Percentiles rank a stretch among this genome's conserved stretches.
Conservation (phyloP, 192 early-diverging fungal genomes). For the Coemansia furcata region DNA sequence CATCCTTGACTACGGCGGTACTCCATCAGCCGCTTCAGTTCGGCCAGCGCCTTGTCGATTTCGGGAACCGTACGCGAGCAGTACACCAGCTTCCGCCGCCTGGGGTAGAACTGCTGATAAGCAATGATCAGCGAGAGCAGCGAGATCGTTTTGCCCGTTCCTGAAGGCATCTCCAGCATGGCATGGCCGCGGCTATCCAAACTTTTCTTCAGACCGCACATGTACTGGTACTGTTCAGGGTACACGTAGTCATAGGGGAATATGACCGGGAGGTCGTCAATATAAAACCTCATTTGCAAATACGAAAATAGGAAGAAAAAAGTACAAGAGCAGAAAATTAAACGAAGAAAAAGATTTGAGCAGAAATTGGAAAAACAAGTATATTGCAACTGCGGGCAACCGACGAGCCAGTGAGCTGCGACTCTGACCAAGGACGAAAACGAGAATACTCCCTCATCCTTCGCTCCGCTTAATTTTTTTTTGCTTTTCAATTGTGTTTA, state of each 20-base stretch:
- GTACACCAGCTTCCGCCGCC: slow-evolving; percentile 97
- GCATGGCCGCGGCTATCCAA: slow-evolving; percentile 95
- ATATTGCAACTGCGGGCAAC: background rate
- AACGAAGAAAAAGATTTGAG: background rate
- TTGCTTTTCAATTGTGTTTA: background rate
- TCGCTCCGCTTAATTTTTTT: background rate
- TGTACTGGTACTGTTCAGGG: slow-evolving; percentile 98
- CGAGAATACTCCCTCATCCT: too few species aligned
- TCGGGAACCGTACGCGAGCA: slow-evolving; percentile 99
- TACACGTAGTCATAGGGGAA: slow-evolving; percentile 99
- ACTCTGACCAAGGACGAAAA: background rate
- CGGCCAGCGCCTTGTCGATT: slow-evolving; percentile 97
- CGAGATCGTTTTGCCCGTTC: slow-evolving; percentile 97
- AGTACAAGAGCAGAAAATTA: slow-evolving; percentile 3
- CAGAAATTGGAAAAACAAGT: background rate
- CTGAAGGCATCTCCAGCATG: slow-evolving; percentile 98
- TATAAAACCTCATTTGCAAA: slow-evolving; percentile 39
- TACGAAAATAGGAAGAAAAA: background rate
- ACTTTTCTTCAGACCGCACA: slow-evolving; percentile 91
- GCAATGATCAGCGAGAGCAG: slow-evolving; percentile 93
- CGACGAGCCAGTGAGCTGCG: background rate
- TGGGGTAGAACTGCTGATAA: slow-evolving; percentile 90
- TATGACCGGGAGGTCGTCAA: slow-evolving; percentile 76
- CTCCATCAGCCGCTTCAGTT: slow-evolving; percentile 87
- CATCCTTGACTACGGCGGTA: slow-evolving; percentile 71